Base-by-base conservation (phyloP, 768 basidiomycete species). In the Hypholoma fasciculare region DNA sequence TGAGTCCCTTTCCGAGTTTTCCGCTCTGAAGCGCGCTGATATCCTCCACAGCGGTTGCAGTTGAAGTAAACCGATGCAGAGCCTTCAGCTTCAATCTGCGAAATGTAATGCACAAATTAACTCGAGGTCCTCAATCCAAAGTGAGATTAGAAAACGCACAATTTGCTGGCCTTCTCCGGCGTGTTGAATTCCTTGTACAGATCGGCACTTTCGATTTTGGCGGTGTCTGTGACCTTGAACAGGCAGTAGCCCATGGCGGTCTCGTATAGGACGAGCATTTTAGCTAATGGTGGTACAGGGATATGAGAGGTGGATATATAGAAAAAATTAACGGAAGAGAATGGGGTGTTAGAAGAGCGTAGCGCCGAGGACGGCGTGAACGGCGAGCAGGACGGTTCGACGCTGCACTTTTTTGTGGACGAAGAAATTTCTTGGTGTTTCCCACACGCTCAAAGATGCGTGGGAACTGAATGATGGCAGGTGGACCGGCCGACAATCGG, bases 201-300 rank as follows among this genome's bases (percentile, higher is more conserved):
- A 74, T 97, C 88, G 56, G 89, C 88, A 63, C 85, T 89, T 69
- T 88, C 85, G 53, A 96, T 78, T 78, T 96, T 97, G 55, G 90
- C 90, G 40, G 92, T 80, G 76, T 94, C 89, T 53, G 89, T 88
- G 63, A 96, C 82, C 76, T 97, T 97, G 88, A 99, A 98, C 54
- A 99, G 89, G 80, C 93, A 95, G 81, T 94, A 98, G 75, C 96
- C 94, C 75, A 96, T 85, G 40, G 94, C 85, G 1, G 94, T 95
- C 79, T 98, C 97, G 78, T 95, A 94, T 63, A 99, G 82, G 46
- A 98, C 96, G 74, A 98, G 85, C 95, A 98, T 98, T 74, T 74
- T 75, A 63, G 46, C 12, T 44, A 58, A 62, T 54, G 49, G 55
- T 34, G 50, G 43, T 42, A 39, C 13, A 46, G 49, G 43, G 50